Percentiles rank a stretch among this genome's conserved stretches.
Conservation (phyloP, 2,329 filamentous ascomycete species). For the Botrytis tulipae region DNA sequence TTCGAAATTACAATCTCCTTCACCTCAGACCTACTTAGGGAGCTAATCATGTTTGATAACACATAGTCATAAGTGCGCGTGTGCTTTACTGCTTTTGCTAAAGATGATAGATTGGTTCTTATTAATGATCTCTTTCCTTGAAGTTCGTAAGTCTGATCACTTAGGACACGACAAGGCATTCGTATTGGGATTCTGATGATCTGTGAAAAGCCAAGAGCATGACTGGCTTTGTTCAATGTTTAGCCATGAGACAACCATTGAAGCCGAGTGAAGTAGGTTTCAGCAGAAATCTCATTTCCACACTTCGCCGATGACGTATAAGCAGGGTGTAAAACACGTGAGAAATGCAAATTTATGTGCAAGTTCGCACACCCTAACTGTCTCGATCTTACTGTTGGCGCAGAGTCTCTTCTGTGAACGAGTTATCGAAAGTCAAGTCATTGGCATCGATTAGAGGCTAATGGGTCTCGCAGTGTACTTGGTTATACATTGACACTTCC, state of each 20-base stretch:
- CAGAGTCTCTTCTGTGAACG: not conserved
- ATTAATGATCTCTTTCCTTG: not conserved
- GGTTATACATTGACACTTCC: not conserved
- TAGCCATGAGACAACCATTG: not conserved
- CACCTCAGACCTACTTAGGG: too few relatives aligned
- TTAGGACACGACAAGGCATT: not conserved
- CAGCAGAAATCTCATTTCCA: not conserved
- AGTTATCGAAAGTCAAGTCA: not conserved
- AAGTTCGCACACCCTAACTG: not conserved
- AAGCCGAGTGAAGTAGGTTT: not conserved
- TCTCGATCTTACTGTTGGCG: not conserved
- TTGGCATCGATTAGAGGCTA: too few relatives aligned
- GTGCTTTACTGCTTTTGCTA: not conserved
- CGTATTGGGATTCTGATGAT: not conserved
- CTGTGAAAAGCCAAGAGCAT: not conserved
- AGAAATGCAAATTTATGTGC: not conserved
- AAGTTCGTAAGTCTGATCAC: not conserved
- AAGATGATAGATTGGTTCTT: not conserved
- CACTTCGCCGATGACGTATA: not conserved
- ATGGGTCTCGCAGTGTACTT: not conserved
- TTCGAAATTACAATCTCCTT: too few relatives aligned
- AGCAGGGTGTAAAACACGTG: not conserved
- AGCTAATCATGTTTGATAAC: too few relatives aligned
- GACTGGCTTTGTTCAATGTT: not conserved
- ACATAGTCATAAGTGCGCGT: not conserved